Conservation (phyloP, 805 yeast genomes). For the Ogataea nakhonphanomensis region DNA sequence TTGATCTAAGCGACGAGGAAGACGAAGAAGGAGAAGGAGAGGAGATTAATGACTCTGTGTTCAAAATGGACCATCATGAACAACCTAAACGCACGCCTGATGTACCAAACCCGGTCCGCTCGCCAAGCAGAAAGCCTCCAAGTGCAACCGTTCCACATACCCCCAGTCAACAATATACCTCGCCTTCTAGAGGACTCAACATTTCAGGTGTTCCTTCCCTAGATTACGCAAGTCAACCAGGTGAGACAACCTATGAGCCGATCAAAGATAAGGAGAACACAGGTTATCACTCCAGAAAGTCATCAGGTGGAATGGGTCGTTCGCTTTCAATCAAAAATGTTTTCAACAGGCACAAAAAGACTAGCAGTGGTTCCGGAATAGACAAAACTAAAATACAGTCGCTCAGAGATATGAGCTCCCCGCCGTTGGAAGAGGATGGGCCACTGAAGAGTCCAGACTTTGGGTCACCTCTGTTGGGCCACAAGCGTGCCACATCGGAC, state of each 20-base stretch:
- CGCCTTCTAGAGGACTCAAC: slow-evolving; percentile 22
- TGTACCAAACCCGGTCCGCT: slow-evolving; percentile 15
- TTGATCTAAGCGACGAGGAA: slow-evolving; percentile 20
- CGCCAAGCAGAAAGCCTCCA: slow-evolving; percentile 16
- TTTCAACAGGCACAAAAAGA: slow-evolving; percentile 28
- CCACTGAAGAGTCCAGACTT: slow-evolving; percentile 3
- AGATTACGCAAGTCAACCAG: slow-evolving; percentile 7
- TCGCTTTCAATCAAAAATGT: slow-evolving; percentile 24
- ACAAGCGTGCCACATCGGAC: slow-evolving; percentile 27
- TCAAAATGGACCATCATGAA: not conserved
- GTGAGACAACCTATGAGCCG: slow-evolving; percentile 1
- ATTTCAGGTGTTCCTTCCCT: slow-evolving; percentile 18
- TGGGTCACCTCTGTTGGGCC: slow-evolving; percentile 12
- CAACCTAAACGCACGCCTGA: not conserved
- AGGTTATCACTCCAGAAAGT: slow-evolving; percentile 18
- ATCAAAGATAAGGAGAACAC: slow-evolving; percentile 15
- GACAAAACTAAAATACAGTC: slow-evolving; percentile 16
- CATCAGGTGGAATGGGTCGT: slow-evolving; percentile 22
- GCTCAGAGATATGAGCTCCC: slow-evolving; percentile 16
- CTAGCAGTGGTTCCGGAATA: slow-evolving; percentile 10
- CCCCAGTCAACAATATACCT: slow-evolving; percentile 11
- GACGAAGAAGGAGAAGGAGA: slow-evolving; percentile 2
- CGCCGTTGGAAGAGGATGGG: slow-evolving; percentile 13
- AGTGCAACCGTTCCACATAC: slow-evolving; percentile 15
- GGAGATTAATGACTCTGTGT: too few relatives aligned